Conservation (phyloP, 2,329 filamentous ascomycete species). For the Exophiala dermatitidis region DNA sequence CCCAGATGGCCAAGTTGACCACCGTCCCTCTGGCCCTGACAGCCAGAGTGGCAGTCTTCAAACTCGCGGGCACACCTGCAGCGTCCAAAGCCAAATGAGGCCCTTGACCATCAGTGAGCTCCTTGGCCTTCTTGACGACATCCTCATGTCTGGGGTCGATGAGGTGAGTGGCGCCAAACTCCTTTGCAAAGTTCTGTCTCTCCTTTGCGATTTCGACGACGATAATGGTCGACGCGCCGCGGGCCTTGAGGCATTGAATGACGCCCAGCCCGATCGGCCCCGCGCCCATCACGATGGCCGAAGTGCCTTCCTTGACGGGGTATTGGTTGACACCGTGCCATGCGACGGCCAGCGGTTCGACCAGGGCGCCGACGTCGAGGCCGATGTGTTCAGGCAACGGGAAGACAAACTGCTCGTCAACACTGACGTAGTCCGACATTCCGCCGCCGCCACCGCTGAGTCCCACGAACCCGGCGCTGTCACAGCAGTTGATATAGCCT, state of each 20-base stretch:
- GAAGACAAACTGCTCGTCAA: conserved; percentile 45
- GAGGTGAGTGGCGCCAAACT: conserved; percentile 51
- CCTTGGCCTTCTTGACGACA: conserved; percentile 40
- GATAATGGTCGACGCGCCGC: conserved; percentile 50
- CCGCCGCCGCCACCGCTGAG: conserved; percentile 48
- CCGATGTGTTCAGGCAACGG: conserved; percentile 47
- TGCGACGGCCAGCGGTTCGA: conserved; percentile 57
- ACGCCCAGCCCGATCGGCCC: conserved; percentile 58
- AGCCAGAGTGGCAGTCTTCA: conserved; percentile 42
- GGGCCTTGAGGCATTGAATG: conserved; percentile 51
- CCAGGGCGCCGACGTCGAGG: conserved; percentile 50
- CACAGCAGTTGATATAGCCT: conserved; percentile 52
- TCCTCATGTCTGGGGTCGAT: conserved; percentile 46
- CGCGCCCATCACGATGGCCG: conserved; percentile 52
- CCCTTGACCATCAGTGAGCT: conserved; percentile 43
- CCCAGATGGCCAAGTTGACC: conserved; percentile 60
- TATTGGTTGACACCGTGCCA: conserved; percentile 55
- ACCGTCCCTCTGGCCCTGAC: conserved; percentile 51
- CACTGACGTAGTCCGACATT: conserved; percentile 48
- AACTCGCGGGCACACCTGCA: conserved; percentile 51
- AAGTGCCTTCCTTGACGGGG: conserved; percentile 41
- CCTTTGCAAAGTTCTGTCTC: conserved; percentile 45
- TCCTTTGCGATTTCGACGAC: conserved; percentile 49
- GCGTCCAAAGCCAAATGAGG: conserved; percentile 57
- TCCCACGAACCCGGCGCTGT: conserved; percentile 49